phyloP scores from a whole-genome alignment of 805 yeast species.

The Torulaspora microellipsoides region DNA sequence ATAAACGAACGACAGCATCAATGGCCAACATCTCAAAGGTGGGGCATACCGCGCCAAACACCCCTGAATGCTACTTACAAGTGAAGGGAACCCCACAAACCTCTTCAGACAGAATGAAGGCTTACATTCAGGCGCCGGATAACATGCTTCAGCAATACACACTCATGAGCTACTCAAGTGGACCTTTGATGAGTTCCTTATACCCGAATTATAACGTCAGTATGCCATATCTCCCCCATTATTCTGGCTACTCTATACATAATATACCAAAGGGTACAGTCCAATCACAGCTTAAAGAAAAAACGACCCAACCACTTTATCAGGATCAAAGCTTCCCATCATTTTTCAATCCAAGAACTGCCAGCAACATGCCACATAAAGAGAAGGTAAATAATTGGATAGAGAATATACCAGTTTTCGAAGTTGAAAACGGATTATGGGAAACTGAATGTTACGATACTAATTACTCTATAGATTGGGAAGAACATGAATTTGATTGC shows the following conservation, averaged over 20 bases:
- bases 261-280: not conserved
- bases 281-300: not conserved
- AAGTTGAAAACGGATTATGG: slow-evolving; percentile 17
- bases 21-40: slow-evolving; percentile 4
- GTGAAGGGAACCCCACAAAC: slow-evolving; percentile 8
- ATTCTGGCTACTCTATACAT: slow-evolving; percentile 10
- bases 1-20: slow-evolving; percentile 1
- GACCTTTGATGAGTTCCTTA: slow-evolving; percentile 12
- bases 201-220: slow-evolving; percentile 15
- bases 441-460: slow-evolving; percentile 22
- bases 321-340: slow-evolving; percentile 37
- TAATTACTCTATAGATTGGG: slow-evolving; percentile 31
- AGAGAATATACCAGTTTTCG: slow-evolving; percentile 46
- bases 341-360: slow-evolving; percentile 56
- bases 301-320: not conserved
- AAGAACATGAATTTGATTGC: slow-evolving; percentile 31
- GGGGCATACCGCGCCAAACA: slow-evolving; percentile 2
- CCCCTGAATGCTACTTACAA: slow-evolving; percentile 12
- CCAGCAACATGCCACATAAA: slow-evolving; percentile 56
- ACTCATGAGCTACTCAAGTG: slow-evolving; percentile 17
- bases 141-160: slow-evolving; percentile 19
- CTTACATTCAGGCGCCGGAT: slow-evolving; percentile 10
- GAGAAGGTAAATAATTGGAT: slow-evolving; percentile 71
- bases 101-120: slow-evolving; percentile 5
- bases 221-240: slow-evolving; percentile 10